A percentile compares a stretch with the other conserved stretches of the same genome.
phyloP scores from a whole-genome alignment of 495 filamentous ascomycete species.

The Penicillium diatomitis region DNA sequence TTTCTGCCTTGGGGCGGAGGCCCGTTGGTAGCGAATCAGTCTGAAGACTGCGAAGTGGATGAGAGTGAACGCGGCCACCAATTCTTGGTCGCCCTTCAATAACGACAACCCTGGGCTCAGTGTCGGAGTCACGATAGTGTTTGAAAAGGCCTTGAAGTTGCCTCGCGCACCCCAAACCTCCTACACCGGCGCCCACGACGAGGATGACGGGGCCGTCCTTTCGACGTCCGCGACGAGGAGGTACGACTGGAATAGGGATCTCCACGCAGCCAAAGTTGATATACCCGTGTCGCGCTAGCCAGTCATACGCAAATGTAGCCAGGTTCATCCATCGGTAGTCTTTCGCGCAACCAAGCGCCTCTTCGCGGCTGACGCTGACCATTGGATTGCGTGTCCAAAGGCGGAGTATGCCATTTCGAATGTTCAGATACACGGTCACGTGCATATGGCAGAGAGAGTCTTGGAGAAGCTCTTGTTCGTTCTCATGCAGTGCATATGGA shows the following conservation, averaged over 20 bases:
- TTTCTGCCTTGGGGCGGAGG: constrained; percentile 73
- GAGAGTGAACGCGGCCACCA: constrained; percentile 93
- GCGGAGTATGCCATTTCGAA: constrained; percentile 87
- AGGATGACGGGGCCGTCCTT: constrained; percentile 59
- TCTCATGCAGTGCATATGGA: constrained; percentile 78
- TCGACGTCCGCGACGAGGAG: constrained; percentile 35
- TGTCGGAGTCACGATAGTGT: constrained; percentile 62
- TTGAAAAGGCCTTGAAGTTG: constrained; percentile 78
- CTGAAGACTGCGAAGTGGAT: constrained; percentile 58
- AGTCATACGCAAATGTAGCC: constrained; percentile 82
- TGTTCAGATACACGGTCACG: constrained; percentile 94
- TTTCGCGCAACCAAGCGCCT: constrained; percentile 87
- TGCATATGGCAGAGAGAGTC: constrained; percentile 78
- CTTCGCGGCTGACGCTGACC: constrained; percentile 74
- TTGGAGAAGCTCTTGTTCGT: constrained; percentile 72
- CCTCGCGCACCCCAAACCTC: constrained; percentile 83
- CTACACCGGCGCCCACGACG: constrained; percentile 88
- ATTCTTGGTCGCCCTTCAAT: constrained; percentile 81
- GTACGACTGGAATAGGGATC: constrained; percentile 34
- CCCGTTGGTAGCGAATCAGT: constrained; percentile 36
- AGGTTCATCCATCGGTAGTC: constrained; percentile 85
- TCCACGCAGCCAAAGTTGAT: constrained; percentile 95
- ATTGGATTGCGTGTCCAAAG: constrained; percentile 88
- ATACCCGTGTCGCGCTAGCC: constrained; percentile 82
- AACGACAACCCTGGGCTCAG: constrained; percentile 65